A percentile compares a stretch with the other conserved stretches of the same genome.
These are phyloP conservation scores for Torrubiellomyces zombiae DNA, from an alignment of 2,329 filamentous ascomycete genomes.

Conservation along the genomic window DNA sequence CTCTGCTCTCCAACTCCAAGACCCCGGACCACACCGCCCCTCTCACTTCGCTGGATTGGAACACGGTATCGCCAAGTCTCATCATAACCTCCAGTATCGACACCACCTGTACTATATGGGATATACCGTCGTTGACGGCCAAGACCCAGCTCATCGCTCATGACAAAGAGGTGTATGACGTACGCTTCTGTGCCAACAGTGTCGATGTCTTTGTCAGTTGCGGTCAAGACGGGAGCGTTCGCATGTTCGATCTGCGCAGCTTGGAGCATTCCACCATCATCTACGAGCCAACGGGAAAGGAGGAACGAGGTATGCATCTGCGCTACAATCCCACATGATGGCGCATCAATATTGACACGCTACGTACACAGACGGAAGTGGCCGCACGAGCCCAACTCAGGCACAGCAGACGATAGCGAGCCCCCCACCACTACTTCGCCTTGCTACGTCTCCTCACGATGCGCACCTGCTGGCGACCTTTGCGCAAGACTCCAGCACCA, in stretches of 20 bases:
- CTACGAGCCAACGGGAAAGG: slow-evolving; percentile 88
- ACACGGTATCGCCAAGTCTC: slow-evolving; percentile 85
- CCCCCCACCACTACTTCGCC: slow-evolving; percentile 59
- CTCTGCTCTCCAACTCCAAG: slow-evolving; percentile 91
- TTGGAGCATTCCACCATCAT: slow-evolving; percentile 98
- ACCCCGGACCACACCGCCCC: slow-evolving; percentile 96
- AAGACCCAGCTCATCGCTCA: slow-evolving; percentile 98
- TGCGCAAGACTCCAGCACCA: slow-evolving; percentile 77
- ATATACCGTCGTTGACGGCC: slow-evolving; percentile 91
- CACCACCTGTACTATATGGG: slow-evolving; percentile 98
- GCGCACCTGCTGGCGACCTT: slow-evolving; percentile 94
- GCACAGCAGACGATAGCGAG: slow-evolving; percentile 63
- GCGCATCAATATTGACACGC: slow-evolving; percentile 6
- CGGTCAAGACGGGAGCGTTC: slow-evolving; percentile 89
- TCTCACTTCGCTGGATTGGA: slow-evolving; percentile 94
- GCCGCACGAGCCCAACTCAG: slow-evolving; percentile 55
- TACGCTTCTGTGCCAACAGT: slow-evolving; percentile 92
- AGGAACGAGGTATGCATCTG: slow-evolving; percentile 44
- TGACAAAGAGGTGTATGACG: slow-evolving; percentile 97
- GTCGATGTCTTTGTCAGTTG: slow-evolving; percentile 99
- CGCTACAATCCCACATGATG: neutral
- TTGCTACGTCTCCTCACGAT: slow-evolving; percentile 88
- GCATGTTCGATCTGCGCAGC: slow-evolving; percentile 96
- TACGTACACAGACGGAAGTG: slow-evolving; percentile 33
- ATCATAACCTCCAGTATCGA: slow-evolving; percentile 99